Evolutionary conservation across 1,284 basidiomycete genomes (phyloP), one percentile per base, ranked within the genome.

Genomic region (Pterula multifida): DNA sequence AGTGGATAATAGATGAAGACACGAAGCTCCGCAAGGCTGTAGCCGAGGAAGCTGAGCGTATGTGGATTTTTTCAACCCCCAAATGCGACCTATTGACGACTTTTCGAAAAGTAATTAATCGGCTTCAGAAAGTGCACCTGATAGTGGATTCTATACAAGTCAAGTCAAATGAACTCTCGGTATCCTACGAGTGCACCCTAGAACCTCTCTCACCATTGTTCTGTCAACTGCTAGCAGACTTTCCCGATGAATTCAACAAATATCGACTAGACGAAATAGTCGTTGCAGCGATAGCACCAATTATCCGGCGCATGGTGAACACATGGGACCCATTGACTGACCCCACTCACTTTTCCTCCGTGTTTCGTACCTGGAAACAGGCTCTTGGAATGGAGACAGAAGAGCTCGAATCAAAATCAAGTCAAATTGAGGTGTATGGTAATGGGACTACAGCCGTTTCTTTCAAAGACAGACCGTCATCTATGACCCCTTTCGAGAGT

Each of bases 401-500:
- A 1, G 72, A 76, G 42, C 67, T 71, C 19, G 57, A 67, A 25
- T 62, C 63, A 3, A 62, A 68, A 3, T 58, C 69, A 47, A 69
- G 65, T 1, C 71, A 78, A 55, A 65, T 85, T 1, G 77, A 81
- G 55, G 55, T 78, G 2, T 83, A 78, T 61, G 84, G 81, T 17
- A 63, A 68, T 15, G 65, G 67, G 0, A 56, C 65, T 12, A 53
- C 60, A 3, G 55, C 63, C 4, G 49, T 63, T 26, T 9, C 6
- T 25, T 9, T 23, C 13, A 6, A 11, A 24, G 26, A 47, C 6
- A 4, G 45, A 47, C 11, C 23, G 21, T 28, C 54, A 76, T 76
- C 72, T 0, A 99, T 98, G 96, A 93, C 93, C 3, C 85, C 96
- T 0, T 98, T 90, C 64, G 95, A 98, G 63, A 88, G 85, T 51